phyloP scores from a whole-genome alignment of 495 filamentous ascomycete genomes.

The Lichina pygmaea region DNA sequence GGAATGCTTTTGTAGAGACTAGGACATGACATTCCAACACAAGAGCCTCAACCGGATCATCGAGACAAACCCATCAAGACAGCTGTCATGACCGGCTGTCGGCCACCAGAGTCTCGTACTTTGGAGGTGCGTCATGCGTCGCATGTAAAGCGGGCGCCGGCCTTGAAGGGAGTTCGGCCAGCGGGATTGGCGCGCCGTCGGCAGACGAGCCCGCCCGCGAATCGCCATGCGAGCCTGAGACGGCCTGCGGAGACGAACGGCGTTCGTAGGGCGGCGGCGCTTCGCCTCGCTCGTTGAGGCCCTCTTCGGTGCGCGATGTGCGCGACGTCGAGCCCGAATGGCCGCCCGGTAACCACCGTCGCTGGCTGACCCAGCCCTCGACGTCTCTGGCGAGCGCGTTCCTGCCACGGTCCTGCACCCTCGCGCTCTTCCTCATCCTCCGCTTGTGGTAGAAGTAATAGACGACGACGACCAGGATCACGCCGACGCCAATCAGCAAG shows the following conservation, averaged over 20 bases:
- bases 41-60: too few species aligned
- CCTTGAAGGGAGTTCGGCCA: too few species aligned
- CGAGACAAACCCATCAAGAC: too few species aligned
- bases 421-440: conserved; percentile 7
- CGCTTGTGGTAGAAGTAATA: conserved; percentile 9
- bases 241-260: not conserved
- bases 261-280: conserved; percentile 16
- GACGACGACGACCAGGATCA: conserved; percentile 6
- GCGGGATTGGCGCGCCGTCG: too few species aligned
- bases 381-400: conserved; percentile 12
- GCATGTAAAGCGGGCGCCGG: too few species aligned
- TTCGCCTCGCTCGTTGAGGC: conserved; percentile 16
- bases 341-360: conserved; percentile 9
- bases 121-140: too few species aligned
- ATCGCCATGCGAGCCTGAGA: too few species aligned
- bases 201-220: too few species aligned
- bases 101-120: too few species aligned
- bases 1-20: too few species aligned
- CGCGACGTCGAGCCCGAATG: conserved; percentile 6
- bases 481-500: conserved; percentile 13
- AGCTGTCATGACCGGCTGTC: too few species aligned
- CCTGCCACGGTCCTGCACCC: conserved; percentile 6
- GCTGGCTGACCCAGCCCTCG: conserved; percentile 8
- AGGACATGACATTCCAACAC: too few species aligned
- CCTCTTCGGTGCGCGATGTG: conserved; percentile 10